Base-by-base conservation (phyloP, 768 basidiomycete species). In the Chalciporus sphaerocephalus region DNA sequence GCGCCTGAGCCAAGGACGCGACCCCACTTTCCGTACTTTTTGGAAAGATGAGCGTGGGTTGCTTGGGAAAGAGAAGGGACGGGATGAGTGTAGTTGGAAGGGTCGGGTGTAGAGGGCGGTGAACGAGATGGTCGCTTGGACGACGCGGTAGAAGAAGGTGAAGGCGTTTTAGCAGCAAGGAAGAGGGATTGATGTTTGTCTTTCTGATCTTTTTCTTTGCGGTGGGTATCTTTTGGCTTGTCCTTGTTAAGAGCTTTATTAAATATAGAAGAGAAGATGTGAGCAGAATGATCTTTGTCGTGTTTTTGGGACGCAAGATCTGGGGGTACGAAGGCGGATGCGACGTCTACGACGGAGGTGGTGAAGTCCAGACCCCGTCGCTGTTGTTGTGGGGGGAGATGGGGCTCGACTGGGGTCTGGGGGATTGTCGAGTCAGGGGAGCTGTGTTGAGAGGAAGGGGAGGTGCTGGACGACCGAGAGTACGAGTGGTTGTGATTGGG, bases 11-110 rank as follows among this genome's bases (percentile, higher is more conserved):
- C 96, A 8, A 99, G 80, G 15, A 96, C 82, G 41, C 90, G 81
- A 30, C 95, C 96, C 90, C 96, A 96, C 64, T 99, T 99, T 53
- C 96, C 96, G 57, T 99, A 99, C 74, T 97, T 98, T 73, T 98
- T 98, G n/a, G 87, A 73, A 46, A 99, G 73, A 65, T 96, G 93
- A 12, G 89, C 90, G 42, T 94, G 85, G 2, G 89, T 91, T 5
- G 87, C 89, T 39, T 84, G 81, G 12, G 87, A 81, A 18, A 92
- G 79, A 3, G 88, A 87, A 20, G 73, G 63, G 28, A 81, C 69
- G 46, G 72, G 68, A 20, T 71, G 65, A 12, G 64, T 49, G 48
- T 48, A 39, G 53, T 51, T 38, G 46, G 50, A 42, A 24, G 53
- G 59, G 9, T 59, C 53, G 7, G 68, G 53, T 0, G 62, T 54